Evolutionary conservation across 2,329 filamentous ascomycete species (phyloP).

Genomic region (Aspergillus caelatus): DNA sequence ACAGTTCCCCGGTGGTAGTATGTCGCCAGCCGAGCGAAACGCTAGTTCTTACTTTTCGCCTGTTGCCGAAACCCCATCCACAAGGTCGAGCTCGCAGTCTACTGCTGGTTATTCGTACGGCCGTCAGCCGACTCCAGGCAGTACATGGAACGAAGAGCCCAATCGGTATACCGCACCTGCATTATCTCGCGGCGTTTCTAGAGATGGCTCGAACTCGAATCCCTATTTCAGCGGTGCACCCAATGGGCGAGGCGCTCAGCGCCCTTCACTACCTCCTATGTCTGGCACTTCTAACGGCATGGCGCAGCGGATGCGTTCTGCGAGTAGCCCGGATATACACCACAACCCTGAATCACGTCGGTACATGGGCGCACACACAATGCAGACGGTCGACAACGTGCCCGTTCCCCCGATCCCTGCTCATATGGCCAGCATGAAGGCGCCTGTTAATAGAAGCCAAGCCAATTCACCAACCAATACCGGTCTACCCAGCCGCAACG

Average conservation of each 20-base stretch:
- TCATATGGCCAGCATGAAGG: slow-evolving; percentile 64
- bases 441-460: slow-evolving; percentile 72
- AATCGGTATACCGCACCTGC: slow-evolving; percentile 88
- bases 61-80: slow-evolving; percentile 68
- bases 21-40: slow-evolving; percentile 64
- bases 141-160: slow-evolving; percentile 71
- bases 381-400: slow-evolving; percentile 58
- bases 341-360: slow-evolving; percentile 55
- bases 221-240: slow-evolving; percentile 66
- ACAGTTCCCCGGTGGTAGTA: slow-evolving; percentile 53
- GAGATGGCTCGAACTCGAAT: slow-evolving; percentile 69
- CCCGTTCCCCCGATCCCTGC: slow-evolving; percentile 78
- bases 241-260: slow-evolving; percentile 59
- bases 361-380: slow-evolving; percentile 57
- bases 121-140: slow-evolving; percentile 69
- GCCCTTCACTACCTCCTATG: slow-evolving; percentile 79
- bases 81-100: slow-evolving; percentile 53
- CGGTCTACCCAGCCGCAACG: slow-evolving; percentile 66
- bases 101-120: slow-evolving; percentile 80
- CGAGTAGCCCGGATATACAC: slow-evolving; percentile 92
- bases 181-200: slow-evolving; percentile 77
- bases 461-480: slow-evolving; percentile 75
- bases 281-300: slow-evolving; percentile 56
- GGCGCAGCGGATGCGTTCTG: slow-evolving; percentile 78
- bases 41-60: slow-evolving; percentile 96